Evolutionary conservation across 208 protist species (phyloP).

Genomic region (Angomonas ambiguus): DNA sequence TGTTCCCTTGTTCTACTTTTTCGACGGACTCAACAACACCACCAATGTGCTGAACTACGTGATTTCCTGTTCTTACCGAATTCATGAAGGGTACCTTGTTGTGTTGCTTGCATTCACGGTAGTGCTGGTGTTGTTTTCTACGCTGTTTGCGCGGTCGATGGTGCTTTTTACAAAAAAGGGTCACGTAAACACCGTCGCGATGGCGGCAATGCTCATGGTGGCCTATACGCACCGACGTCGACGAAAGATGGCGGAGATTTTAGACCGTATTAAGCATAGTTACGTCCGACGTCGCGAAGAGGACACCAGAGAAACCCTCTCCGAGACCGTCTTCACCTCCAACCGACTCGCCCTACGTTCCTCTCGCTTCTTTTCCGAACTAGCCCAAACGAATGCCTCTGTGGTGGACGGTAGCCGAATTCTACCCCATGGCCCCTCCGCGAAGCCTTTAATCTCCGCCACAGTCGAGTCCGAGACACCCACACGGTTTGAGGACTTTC

Average conservation of each 20-base stretch:
- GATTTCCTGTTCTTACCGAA: constrained; percentile 12
- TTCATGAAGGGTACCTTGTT: constrained; percentile 1
- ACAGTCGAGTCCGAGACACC: neutral
- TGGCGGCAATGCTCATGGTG: constrained; percentile 17
- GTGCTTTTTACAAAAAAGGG: constrained; percentile 6
- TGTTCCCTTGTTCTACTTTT: constrained; percentile 6
- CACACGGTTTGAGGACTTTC: neutral
- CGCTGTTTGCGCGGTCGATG: constrained; percentile 14
- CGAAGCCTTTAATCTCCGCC: neutral
- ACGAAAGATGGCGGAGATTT: constrained; percentile 7
- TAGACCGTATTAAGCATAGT: neutral
- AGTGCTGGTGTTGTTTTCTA: constrained; percentile 8
- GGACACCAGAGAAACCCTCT: neutral
- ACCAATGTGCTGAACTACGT: constrained; percentile 14
- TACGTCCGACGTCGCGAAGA: neutral
- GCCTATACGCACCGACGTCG: constrained; percentile 21
- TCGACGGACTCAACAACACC: constrained; percentile 16
- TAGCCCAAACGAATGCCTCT: neutral
- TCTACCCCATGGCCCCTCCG: neutral
- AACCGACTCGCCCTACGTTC: neutral
- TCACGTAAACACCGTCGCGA: constrained; percentile 11
- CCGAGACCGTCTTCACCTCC: neutral
- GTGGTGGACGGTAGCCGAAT: neutral
- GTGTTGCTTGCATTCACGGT: constrained; percentile 17
- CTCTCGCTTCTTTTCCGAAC: neutral